Conservation (phyloP, 2,329 filamentous ascomycete species). For the Cytospora piceae region DNA sequence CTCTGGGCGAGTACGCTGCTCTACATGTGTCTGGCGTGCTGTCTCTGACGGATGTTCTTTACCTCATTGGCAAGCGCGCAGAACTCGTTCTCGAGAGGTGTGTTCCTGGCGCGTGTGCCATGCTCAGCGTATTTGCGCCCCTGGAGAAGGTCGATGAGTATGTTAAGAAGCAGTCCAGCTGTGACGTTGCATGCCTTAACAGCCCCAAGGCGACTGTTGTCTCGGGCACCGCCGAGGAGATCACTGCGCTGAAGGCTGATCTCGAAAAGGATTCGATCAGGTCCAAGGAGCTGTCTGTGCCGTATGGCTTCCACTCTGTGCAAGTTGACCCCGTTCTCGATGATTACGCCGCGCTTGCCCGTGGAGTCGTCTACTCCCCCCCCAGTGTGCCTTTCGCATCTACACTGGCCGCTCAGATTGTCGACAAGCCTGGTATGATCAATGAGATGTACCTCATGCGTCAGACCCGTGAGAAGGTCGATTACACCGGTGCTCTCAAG, state of each 20-base stretch:
- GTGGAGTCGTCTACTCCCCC: slow-evolving; percentile 39
- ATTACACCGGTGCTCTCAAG: slow-evolving; percentile 61
- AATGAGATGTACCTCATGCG: slow-evolving; percentile 60
- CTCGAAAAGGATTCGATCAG: slow-evolving; percentile 44
- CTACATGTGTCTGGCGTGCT: slow-evolving; percentile 68
- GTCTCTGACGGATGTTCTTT: slow-evolving; percentile 67
- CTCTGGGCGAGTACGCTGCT: slow-evolving; percentile 71
- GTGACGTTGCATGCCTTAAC: slow-evolving; percentile 69
- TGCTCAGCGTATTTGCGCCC: slow-evolving; percentile 47
- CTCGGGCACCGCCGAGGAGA: slow-evolving; percentile 43
- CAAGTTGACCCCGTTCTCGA: slow-evolving; percentile 54
- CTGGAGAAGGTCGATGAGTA: slow-evolving; percentile 54
- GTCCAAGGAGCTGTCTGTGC: slow-evolving; percentile 45
- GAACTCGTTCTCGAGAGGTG: slow-evolving; percentile 63
- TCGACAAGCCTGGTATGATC: slow-evolving; percentile 59
- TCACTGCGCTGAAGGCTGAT: slow-evolving; percentile 36
- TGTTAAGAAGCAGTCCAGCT: slow-evolving; percentile 44
- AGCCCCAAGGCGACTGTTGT: slow-evolving; percentile 71
- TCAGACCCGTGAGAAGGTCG: slow-evolving; percentile 65
- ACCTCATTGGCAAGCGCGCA: slow-evolving; percentile 67
- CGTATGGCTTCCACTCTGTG: slow-evolving; percentile 52
- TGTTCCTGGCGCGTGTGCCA: slow-evolving; percentile 62
- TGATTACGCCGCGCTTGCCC: slow-evolving; percentile 52
- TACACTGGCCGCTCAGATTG: slow-evolving; percentile 61
- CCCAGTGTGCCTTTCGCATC: slow-evolving; percentile 65